These are phyloP conservation scores for Tylopilus rubrobrunneus DNA, from an alignment of 768 basidiomycete genomes.

Conservation along the genomic window DNA sequence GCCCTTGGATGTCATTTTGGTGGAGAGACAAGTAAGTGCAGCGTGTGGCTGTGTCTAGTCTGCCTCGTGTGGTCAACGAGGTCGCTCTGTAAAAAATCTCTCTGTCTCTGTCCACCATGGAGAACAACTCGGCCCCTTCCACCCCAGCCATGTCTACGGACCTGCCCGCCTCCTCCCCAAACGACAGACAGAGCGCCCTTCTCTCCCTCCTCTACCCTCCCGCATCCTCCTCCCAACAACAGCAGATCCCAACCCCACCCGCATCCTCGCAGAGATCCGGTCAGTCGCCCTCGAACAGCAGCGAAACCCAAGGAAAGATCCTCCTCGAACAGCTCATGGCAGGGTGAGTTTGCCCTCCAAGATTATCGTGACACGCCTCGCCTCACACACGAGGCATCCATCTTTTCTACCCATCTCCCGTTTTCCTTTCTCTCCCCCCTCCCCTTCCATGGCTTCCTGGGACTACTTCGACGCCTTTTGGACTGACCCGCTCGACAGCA, in stretches of 20 bases:
- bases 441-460: no score
- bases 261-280: slow-evolving; percentile 52
- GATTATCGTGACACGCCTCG: slow-evolving; percentile 16
- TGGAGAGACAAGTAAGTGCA: not conserved
- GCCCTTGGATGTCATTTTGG: slow-evolving; percentile 49
- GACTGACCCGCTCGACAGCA: no score
- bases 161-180: slow-evolving; percentile 36
- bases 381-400: slow-evolving; percentile 9
- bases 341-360: slow-evolving; percentile 48
- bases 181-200: slow-evolving; percentile 73
- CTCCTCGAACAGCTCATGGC: slow-evolving; percentile 79
- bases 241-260: slow-evolving; percentile 71
- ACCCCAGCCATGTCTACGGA: slow-evolving; percentile 37
- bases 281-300: slow-evolving; percentile 50
- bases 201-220: slow-evolving; percentile 62
- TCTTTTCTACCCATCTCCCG: no score
- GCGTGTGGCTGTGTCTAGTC: slow-evolving; percentile 7
- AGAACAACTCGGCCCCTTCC: slow-evolving; percentile 39
- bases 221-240: slow-evolving; percentile 37
- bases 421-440: no score
- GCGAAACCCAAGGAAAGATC: slow-evolving; percentile 68
- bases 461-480: no score
- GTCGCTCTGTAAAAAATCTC: slow-evolving; percentile 1
- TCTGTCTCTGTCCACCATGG: not conserved
- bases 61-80: slow-evolving; percentile 31